phyloP scores from a whole-genome alignment of 768 basidiomycete genomes.

The Gymnopilus dilepis region DNA sequence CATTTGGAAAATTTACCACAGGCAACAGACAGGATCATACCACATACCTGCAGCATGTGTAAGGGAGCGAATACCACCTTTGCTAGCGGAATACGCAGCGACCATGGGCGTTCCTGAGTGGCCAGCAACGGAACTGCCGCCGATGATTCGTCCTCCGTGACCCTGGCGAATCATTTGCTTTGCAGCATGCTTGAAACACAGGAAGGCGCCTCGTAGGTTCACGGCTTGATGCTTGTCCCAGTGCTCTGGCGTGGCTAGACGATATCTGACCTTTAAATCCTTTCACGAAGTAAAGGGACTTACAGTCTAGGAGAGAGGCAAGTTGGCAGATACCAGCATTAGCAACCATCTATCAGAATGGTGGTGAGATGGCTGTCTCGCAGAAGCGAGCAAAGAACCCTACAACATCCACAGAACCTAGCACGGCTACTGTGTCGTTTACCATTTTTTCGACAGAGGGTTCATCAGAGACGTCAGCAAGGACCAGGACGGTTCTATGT shows the following conservation, averaged over 20 bases:
- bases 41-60: slow-evolving; percentile 42
- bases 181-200: slow-evolving; percentile 70
- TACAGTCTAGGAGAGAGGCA: slow-evolving; percentile 31
- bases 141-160: slow-evolving; percentile 59
- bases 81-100: slow-evolving; percentile 36
- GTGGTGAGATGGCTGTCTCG: neutral
- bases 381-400: slow-evolving; percentile 18
- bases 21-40: neutral
- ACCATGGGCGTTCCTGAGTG: slow-evolving; percentile 16
- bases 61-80: slow-evolving; percentile 43
- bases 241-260: slow-evolving; percentile 37
- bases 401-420: slow-evolving; percentile 55
- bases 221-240: slow-evolving; percentile 51
- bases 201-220: slow-evolving; percentile 62
- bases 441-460: slow-evolving; percentile 47
- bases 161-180: slow-evolving; percentile 63
- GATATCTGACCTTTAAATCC: too few relatives aligned
- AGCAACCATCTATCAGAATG: slow-evolving; percentile 44
- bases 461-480: slow-evolving; percentile 48
- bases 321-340: slow-evolving; percentile 43
- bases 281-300: neutral
- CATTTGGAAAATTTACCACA: neutral
- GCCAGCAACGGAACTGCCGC: slow-evolving; percentile 41
- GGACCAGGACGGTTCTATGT: slow-evolving; percentile 19
- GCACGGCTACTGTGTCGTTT: slow-evolving; percentile 28